Percentiles rank a stretch among this genome's conserved stretches.
These are phyloP conservation scores for Trichoderma virens DNA, from an alignment of 495 filamentous ascomycete genomes.

Conservation along the genomic window DNA sequence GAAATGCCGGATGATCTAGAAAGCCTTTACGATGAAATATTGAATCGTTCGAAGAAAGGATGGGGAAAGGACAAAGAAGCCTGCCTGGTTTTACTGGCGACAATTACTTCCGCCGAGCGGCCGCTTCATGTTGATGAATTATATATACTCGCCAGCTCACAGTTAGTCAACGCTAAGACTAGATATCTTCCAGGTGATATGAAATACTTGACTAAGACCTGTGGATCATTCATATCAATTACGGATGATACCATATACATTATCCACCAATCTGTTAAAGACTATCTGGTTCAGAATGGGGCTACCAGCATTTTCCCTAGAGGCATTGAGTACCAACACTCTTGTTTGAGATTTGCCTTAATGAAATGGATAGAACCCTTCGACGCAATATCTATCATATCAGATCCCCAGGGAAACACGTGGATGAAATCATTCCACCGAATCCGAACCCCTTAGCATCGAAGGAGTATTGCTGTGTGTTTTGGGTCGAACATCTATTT, in stretches of 20 bases:
- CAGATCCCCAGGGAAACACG: not conserved
- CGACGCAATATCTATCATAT: not conserved
- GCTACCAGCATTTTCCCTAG: not conserved
- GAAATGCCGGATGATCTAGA: not conserved
- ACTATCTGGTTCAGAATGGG: not conserved
- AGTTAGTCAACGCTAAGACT: not conserved
- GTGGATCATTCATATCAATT: not conserved
- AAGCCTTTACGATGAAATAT: not conserved
- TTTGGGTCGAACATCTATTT: not conserved
- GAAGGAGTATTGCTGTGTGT: not conserved
- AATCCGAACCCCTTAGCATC: not conserved
- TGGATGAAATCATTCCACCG: not conserved
- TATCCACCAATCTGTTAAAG: not conserved
- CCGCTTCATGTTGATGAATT: not conserved
- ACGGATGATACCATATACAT: not conserved
- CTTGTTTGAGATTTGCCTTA: not conserved
- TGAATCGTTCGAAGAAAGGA: not conserved
- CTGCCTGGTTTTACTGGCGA: not conserved
- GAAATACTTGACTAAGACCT: not conserved
- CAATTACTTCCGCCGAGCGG: not conserved
- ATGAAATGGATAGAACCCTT: not conserved
- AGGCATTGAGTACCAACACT: not conserved
- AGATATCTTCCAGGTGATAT: not conserved
- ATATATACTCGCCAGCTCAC: not conserved
- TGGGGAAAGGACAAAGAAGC: not conserved